Evolutionary conservation across 768 basidiomycete species (phyloP), one percentile per base, ranked within the genome.

Genomic region (Termitomyces sp.): DNA sequence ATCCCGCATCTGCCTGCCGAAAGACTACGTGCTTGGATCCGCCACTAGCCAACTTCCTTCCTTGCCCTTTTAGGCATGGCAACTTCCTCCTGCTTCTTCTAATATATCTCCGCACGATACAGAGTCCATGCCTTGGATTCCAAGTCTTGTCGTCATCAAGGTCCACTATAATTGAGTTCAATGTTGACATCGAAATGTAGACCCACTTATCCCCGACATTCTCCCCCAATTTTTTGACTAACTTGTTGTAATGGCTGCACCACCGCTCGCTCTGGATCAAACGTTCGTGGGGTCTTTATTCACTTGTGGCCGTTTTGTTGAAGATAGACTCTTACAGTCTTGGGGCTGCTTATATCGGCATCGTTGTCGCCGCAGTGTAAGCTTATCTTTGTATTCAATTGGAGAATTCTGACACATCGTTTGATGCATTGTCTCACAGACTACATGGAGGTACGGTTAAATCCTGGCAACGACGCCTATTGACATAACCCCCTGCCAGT

Each of bases 291-390:
- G 12, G 43, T 49, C 14, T 42, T 51, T 12, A 1, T 36, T 20
- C 36, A n/a, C 46, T n/a, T 27, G 37, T 8, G 12, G 16, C 12
- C n/a, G 22, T 18, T 30, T 57, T 43, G 33, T 27, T 37, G 26
- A 34, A 24, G 7, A 45, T 39, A 12, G 18, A n/a, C 39, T 32
- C 14, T 22, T 52, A 20, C 47, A 84, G 82, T 26, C 61, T 80
- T 36, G 84, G 84, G 22, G 79, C 80, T 39, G 74, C 78, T 33
- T 76, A 80, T 45, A 68, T 84, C 26, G 84, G 83, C 4, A 72
- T 82, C 20, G 66, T 84, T 13, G 47, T 79, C n/a, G 79, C 83
- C 14, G 78, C 76, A 16, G 62, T 66, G 84, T 84, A 58, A 68
- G 82, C n/a, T n/a, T n/a, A n/a, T 73, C 13, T n/a, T n/a, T 46